These are phyloP conservation scores for Exophiala bonariae DNA, from an alignment of 2,329 filamentous ascomycete genomes.

Conservation along the genomic window DNA sequence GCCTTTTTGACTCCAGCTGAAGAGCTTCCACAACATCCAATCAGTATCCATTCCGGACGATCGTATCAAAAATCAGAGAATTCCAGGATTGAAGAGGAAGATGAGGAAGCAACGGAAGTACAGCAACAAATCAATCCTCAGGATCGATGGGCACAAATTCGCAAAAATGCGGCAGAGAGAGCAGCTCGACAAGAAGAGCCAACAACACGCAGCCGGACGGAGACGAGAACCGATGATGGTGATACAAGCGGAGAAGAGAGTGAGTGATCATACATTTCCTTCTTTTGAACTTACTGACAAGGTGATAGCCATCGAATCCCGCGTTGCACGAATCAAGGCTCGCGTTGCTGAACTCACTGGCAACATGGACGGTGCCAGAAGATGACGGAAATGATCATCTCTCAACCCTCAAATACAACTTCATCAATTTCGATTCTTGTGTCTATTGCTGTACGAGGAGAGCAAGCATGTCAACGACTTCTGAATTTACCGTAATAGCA, in stretches of 20 bases:
- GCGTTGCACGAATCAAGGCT: conserved; percentile 96
- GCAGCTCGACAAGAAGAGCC: conserved; percentile 69
- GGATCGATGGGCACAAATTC: conserved; percentile 94
- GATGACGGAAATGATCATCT: conserved; percentile 4
- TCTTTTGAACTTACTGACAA: conserved; percentile 28
- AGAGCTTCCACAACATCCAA: conserved; percentile 25
- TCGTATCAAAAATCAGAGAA: conserved; percentile 13
- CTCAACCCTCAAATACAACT: too few species aligned
- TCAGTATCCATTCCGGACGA: conserved; percentile 20
- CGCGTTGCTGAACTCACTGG: conserved; percentile 91
- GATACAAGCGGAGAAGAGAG: conserved; percentile 96
- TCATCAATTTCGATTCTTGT: too few species aligned
- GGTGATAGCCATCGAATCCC: conserved; percentile 82
- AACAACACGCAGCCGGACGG: conserved; percentile 46
- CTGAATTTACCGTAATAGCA: too few species aligned
- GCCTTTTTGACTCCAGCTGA: conserved; percentile 19
- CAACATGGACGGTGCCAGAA: conserved; percentile 64
- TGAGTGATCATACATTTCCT: conserved; percentile 51
- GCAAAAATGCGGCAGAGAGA: conserved; percentile 87
- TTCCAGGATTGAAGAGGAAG: conserved; percentile 27
- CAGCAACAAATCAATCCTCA: conserved; percentile 41
- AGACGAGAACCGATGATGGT: conserved; percentile 69
- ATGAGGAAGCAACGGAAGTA: conserved; percentile 20
- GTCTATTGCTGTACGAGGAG: too few species aligned
- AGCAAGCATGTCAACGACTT: too few species aligned